Base-by-base conservation (phyloP, 1,139 yeast genomes). In the Magnusiomyces paraingens region DNA sequence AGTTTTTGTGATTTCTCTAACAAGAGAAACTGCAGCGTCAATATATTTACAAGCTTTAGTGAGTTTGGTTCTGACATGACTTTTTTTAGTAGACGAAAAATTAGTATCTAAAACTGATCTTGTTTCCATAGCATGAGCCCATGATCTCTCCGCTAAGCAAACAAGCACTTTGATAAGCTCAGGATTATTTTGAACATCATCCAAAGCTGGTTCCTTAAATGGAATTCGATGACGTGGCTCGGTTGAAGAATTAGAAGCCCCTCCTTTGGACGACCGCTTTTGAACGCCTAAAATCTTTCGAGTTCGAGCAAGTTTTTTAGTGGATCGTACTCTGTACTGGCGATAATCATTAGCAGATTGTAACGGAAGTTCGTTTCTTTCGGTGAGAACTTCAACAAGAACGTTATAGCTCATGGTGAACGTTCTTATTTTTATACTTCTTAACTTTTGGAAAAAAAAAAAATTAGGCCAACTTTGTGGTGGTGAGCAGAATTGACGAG, bases 111-210 rank as follows among this genome's bases (percentile, higher is more conserved):
- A 68, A 53, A 77, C 69, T 21, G 78, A 73, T 59, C 80, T 81
- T 55, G 83, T 75, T 66, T 86, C 91, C 67, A 81, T 75, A 0
- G 91, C 86, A 62, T 79, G 81, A 41, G 88, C 74, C 66, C 83
- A 72, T 59, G 85, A 84, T 62, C 93, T 76, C 67, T 88, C 95
- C 0, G 85, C 82, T 11, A 78, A 74, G 26, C 77, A 70, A 36
- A 86, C 72, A 22, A 79, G 67, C 20, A 86, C 67, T 32, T 70
- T 66, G 14, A 82, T 87, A 62, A 69, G 78, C 53, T 72, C 68
- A 11, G 69, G 59, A 62, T 83, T 77, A n/a, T 64, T 57, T 2
- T 67, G 69, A 61, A 81, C 80, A 56, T 81, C 77, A n/a, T 73
- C 79, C 0, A 67, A 55, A 2, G 74, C 62, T 11, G 50, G 50